Evolutionary conservation across 2,329 filamentous ascomycete genomes (phyloP).

Genomic region (Pestalotiopsis sp.): DNA sequence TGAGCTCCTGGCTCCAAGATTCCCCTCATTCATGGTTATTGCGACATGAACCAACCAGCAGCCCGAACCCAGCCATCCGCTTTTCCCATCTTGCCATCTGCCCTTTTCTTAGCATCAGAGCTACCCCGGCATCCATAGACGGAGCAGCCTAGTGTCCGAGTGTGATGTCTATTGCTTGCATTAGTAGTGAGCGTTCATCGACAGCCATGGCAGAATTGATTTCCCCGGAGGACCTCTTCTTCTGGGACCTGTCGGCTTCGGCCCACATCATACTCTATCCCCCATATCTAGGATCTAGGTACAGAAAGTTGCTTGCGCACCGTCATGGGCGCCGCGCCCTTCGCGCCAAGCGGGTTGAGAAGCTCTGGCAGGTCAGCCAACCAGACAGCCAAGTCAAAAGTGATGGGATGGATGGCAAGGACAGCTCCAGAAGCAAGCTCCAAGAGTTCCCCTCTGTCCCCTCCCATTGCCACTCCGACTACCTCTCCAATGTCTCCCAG

Average conservation of each 20-base stretch:
- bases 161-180: conserved; percentile 22
- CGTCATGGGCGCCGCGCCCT: conserved; percentile 10
- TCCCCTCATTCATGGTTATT: not conserved
- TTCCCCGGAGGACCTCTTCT: conserved; percentile 2
- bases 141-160: conserved; percentile 25
- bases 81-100: conserved; percentile 12
- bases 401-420: not conserved
- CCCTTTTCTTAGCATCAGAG: conserved; percentile 9
- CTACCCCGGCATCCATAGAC: conserved; percentile 20
- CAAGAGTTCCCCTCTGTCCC: conserved; percentile 24
- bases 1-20: conserved; percentile 11
- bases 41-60: conserved; percentile 16
- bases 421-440: conserved; percentile 15
- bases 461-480: conserved; percentile 15
- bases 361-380: conserved; percentile 1
- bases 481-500: conserved; percentile 13
- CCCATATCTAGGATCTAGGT: conserved; percentile 14
- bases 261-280: not conserved
- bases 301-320: not conserved
- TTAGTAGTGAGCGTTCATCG: too few species aligned
- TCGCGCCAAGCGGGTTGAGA: conserved; percentile 17
- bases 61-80: conserved; percentile 13
- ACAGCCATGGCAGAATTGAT: conserved; percentile 11
- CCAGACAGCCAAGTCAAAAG: not conserved
- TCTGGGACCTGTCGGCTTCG: conserved; percentile 15